phyloP scores from a whole-genome alignment of 2,329 filamentous ascomycete genomes.

The Colletotrichum sp. region DNA sequence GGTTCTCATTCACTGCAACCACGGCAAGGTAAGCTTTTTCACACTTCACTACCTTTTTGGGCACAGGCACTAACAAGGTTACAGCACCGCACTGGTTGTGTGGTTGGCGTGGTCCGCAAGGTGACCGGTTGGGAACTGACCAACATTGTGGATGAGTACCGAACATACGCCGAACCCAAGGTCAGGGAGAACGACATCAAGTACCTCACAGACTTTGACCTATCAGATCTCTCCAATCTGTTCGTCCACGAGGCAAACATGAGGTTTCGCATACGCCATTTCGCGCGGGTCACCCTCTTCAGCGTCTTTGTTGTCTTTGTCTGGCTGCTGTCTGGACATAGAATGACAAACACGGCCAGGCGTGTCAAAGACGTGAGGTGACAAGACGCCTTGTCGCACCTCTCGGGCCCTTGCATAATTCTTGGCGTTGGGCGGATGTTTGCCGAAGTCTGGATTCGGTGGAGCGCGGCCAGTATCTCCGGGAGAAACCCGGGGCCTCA shows the following conservation, averaged over 20 bases:
- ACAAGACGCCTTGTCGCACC: background rate
- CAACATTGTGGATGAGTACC: conserved; percentile 75
- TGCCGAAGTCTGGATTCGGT: background rate
- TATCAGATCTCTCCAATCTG: conserved; percentile 41
- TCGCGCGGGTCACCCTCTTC: conserved; percentile 49
- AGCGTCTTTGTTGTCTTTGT: conserved; percentile 45
- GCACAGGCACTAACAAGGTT: background rate
- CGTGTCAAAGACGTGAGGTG: conserved; percentile 13
- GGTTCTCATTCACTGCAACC: conserved; percentile 89
- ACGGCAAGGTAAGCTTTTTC: conserved; percentile 68
- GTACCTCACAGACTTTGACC: conserved; percentile 59
- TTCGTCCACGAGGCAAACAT: conserved; percentile 31
- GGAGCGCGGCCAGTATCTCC: background rate
- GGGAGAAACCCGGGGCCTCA: background rate
- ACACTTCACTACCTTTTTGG: background rate
- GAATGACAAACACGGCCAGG: conserved; percentile 26
- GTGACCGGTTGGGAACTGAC: conserved; percentile 70
- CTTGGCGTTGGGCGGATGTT: conserved; percentile 5
- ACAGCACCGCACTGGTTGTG: conserved; percentile 86
- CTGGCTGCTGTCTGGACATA: conserved; percentile 45
- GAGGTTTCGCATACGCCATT: conserved; percentile 36
- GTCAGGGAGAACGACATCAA: conserved; percentile 63
- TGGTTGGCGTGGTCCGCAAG: conserved; percentile 81
- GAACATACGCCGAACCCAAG: conserved; percentile 66
- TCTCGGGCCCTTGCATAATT: background rate